phyloP scores from a whole-genome alignment of 352 stramenopile species.

The Pythium phragmiticola region DNA sequence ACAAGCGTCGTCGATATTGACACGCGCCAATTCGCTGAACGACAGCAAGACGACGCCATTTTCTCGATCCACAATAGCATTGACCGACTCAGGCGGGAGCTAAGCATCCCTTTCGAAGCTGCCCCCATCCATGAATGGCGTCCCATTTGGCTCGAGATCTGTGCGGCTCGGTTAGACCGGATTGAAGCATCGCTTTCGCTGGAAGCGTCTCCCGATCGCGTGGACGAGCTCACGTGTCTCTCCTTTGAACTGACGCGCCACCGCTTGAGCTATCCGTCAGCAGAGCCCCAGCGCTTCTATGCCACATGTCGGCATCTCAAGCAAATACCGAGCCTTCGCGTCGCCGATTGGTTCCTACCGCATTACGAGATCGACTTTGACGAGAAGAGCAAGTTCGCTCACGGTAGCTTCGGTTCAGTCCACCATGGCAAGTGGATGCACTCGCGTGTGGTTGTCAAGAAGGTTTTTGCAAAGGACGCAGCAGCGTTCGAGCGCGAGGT shows the following conservation, averaged over 20 bases:
- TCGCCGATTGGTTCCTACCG: conserved; percentile 19
- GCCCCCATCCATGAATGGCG: background rate
- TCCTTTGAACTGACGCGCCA: conserved; percentile 6
- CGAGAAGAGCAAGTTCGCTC: conserved; percentile 16
- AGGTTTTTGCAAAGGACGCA: conserved; percentile 11
- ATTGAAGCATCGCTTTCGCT: background rate
- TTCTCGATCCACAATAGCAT: conserved; percentile 6
- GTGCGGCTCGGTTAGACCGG: background rate
- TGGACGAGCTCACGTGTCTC: conserved; percentile 2
- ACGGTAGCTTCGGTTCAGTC: conserved; percentile 29
- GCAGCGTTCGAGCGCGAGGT: conserved; percentile 31
- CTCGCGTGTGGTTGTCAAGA: conserved; percentile 37
- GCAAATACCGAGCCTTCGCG: background rate
- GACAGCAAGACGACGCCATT: background rate
- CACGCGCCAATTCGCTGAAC: background rate
- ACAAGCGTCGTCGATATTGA: background rate
- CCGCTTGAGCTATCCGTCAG: conserved; percentile 1
- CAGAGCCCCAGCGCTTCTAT: background rate
- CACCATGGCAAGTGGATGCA: conserved; percentile 33
- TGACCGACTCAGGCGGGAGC: background rate
- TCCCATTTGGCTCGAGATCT: background rate
- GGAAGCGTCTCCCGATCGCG: background rate
- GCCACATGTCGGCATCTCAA: background rate
- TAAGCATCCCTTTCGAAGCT: too few relatives aligned
- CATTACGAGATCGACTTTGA: conserved; percentile 16